Evolutionary conservation across 352 stramenopile genomes (phyloP).

Genomic region (Phytophthora sansomeana): DNA sequence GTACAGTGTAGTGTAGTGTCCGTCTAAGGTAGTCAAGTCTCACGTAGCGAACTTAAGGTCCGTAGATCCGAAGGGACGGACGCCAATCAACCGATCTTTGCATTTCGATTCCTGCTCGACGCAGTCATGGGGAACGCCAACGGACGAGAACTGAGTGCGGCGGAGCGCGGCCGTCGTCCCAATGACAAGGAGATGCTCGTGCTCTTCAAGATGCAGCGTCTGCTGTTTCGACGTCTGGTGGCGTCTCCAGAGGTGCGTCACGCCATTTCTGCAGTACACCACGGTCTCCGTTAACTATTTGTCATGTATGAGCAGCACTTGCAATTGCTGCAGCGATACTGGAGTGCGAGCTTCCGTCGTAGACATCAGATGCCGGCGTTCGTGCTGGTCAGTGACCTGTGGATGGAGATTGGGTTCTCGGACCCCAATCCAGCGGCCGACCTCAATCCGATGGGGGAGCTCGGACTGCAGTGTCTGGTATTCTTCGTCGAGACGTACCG

Average conservation of each 20-base stretch:
- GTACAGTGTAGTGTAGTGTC: conserved; percentile 15
- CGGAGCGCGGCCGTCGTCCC: conserved; percentile 55
- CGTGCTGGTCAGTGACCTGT: conserved; percentile 50
- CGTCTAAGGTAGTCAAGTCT: conserved; percentile 7
- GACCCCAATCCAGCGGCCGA: conserved; percentile 61
- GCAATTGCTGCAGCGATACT: conserved; percentile 66
- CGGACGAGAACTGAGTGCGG: conserved; percentile 37
- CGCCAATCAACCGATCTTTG: conserved; percentile 35
- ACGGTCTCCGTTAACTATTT: not conserved
- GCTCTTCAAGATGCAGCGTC: conserved; percentile 69
- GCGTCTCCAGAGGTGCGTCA: conserved; percentile 64
- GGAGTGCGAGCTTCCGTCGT: conserved; percentile 55
- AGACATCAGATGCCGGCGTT: conserved; percentile 49
- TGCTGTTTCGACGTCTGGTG: conserved; percentile 61
- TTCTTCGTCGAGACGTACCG: conserved; percentile 71
- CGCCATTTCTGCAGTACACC: not conserved
- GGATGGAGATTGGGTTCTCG: conserved; percentile 60
- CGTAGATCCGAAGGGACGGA: conserved; percentile 20
- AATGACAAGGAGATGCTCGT: conserved; percentile 72
- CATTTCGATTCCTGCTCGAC: conserved; percentile 13
- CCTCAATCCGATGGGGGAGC: conserved; percentile 61
- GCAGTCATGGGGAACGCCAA: conserved; percentile 55
- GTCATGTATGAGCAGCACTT: conserved; percentile 48
- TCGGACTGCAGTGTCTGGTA: conserved; percentile 71
- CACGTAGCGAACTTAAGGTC: conserved; percentile 6